A percentile compares a stretch with the other conserved stretches of the same genome.
Conservation (phyloP, 495 filamentous ascomycete species). For the Ascodesmis nigricans region DNA sequence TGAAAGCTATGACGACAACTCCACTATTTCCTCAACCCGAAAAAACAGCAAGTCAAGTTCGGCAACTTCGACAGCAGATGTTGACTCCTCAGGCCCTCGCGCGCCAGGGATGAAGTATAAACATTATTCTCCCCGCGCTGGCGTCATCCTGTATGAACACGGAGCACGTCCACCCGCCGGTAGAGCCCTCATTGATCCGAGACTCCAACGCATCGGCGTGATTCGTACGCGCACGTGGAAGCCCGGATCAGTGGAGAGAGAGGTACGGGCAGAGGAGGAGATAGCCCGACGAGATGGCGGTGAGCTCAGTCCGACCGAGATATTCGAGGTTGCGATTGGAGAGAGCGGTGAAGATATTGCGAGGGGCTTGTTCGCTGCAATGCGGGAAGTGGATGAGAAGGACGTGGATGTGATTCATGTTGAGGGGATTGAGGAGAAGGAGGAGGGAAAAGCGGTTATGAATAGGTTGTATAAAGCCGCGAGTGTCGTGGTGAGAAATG, state of each 20-base stretch:
- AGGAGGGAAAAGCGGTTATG: constrained; percentile 88
- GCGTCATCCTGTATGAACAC: constrained; percentile 58
- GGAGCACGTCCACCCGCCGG: constrained; percentile 23
- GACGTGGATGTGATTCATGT: constrained; percentile 73
- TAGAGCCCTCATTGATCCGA: constrained; percentile 12
- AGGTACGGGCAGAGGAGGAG: constrained; percentile 17
- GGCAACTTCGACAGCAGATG: too few species aligned
- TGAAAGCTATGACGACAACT: constrained; percentile 37
- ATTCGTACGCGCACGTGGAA: constrained; percentile 23
- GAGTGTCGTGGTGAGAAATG: constrained; percentile 19
- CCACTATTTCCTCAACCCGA: too few species aligned
- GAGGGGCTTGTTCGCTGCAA: constrained; percentile 61
- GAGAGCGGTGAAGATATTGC: constrained; percentile 48
- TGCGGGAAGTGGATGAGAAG: constrained; percentile 61
- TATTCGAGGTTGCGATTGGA: constrained; percentile 45
- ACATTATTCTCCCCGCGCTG: constrained; percentile 84
- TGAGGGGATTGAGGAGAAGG: constrained; percentile 66
- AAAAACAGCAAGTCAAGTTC: too few species aligned
- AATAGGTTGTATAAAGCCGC: constrained; percentile 85
- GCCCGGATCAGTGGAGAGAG: constrained; percentile 22
- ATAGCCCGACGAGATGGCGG: constrained; percentile 8
- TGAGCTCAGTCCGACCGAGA: constrained; percentile 18
- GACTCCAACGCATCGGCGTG: constrained; percentile 15
- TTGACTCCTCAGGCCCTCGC: constrained; percentile 34
- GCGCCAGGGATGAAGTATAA: constrained; percentile 98